These are phyloP conservation scores for Suhomyces sp. DNA, from an alignment of 805 yeast genomes.

Conservation along the genomic window DNA sequence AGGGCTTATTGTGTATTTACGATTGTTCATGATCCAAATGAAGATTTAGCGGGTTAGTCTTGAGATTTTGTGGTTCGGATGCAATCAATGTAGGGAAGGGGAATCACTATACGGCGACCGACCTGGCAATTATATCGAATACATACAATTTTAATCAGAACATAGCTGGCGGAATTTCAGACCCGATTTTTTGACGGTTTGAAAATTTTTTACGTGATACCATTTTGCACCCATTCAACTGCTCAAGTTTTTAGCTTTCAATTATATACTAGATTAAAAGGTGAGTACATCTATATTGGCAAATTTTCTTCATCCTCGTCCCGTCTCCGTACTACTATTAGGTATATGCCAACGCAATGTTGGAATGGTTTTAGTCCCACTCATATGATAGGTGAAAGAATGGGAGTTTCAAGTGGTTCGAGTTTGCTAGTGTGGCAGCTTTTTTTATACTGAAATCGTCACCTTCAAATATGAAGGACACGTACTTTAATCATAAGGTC, in stretches of 20 bases:
- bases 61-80: not conserved
- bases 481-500: too few relatives aligned
- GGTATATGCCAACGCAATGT: too few relatives aligned
- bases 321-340: too few relatives aligned
- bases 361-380: too few relatives aligned
- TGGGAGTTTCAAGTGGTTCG: too few relatives aligned
- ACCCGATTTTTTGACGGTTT: not conserved
- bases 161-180: not conserved
- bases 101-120: not conserved
- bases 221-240: not conserved
- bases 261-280: too few relatives aligned
- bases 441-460: too few relatives aligned
- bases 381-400: too few relatives aligned
- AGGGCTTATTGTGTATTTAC: not conserved
- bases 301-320: not conserved
- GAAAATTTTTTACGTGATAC: not conserved
- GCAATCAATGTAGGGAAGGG: not conserved
- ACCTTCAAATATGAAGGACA: too few relatives aligned
- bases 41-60: not conserved
- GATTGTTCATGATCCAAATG: not conserved
- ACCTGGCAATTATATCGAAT: not conserved
- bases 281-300: not conserved
- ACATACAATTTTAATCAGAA: not conserved
- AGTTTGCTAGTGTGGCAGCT: not conserved
- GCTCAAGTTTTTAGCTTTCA: too few relatives aligned